Evolutionary conservation across 139 green algal species (phyloP), one percentile per base, ranked within the genome.

Genomic region (Chlamydomonas schloesseri): DNA sequence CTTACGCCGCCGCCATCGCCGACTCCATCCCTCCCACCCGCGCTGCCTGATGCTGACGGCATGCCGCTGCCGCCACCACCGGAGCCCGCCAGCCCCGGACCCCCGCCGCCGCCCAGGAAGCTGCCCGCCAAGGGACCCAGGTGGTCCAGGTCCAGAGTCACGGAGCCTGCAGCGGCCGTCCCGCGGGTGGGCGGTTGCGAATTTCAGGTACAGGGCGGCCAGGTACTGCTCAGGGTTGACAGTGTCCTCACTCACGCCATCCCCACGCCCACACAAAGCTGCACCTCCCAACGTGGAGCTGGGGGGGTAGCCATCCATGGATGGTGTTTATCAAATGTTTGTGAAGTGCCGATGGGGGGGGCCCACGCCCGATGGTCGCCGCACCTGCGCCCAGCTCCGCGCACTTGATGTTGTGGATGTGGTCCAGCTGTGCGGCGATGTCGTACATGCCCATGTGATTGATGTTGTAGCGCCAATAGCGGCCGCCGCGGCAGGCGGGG

Each of bases 391-490:
- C 71, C 81, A 98, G 93, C 90, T 99, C 96, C 23, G 72, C 68
- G 71, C 92, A 94, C 90, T 99, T 99, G 67, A 93, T 69, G 34
- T 88, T 85, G 90, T 99, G 95, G 64, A 99, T 96, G 87, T 92
- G 89, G 47, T 97, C 90, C 10, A 99, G 80, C 88, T 94, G 90
- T 18, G 94, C 93, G 3, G 86, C 78, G 6, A 98, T 81, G 90
- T 99, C 96, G 36, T 93, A 71, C 36, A 95, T 67, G 20, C 88
- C 96, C 64, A 98, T 87, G 87, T 99, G 92, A 80, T 99, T 99
- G 33, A 96, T 78, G 55, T 91, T 96, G 91, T 96, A 99, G 20
- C 83, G 53, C 95, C 96, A 99, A 89, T 99, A 99, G 0, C 72
- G 69, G 0, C 88, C 71, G 18, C 92, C 88, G 46, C 91, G 88